phyloP scores from a whole-genome alignment of 2,329 filamentous ascomycete genomes.

The Colletotrichum eremochloae region DNA sequence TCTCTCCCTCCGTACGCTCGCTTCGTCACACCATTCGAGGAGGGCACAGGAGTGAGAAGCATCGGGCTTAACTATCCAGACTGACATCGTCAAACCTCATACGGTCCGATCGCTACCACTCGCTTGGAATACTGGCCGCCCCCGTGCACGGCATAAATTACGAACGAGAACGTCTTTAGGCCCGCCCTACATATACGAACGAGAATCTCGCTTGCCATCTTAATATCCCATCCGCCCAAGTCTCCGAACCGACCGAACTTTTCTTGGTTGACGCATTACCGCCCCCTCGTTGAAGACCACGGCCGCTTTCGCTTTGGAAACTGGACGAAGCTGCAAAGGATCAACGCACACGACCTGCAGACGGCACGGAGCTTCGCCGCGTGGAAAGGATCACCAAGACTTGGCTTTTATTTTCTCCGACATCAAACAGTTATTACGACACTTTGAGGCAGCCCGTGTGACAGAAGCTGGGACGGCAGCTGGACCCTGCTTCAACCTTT shows the following conservation, averaged over 20 bases:
- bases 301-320: neutral
- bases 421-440: conserved; percentile 16
- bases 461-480: conserved; percentile 39
- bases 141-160: neutral
- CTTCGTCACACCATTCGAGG: conserved; percentile 26
- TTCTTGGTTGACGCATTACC: conserved; percentile 14
- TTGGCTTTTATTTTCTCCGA: conserved; percentile 16
- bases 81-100: conserved; percentile 12
- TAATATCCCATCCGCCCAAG: conserved; percentile 5
- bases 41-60: conserved; percentile 7
- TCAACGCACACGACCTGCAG: conserved; percentile 7
- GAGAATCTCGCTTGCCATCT: conserved; percentile 31
- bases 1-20: conserved; percentile 20
- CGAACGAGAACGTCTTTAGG: conserved; percentile 15
- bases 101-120: neutral
- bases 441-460: conserved; percentile 25
- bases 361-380: conserved; percentile 7
- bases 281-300: neutral
- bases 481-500: conserved; percentile 28
- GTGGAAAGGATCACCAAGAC: neutral
- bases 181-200: conserved; percentile 27
- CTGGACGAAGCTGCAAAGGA: neutral
- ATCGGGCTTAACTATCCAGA: conserved; percentile 3
- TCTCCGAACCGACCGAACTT: conserved; percentile 18
- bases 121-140: neutral